phyloP scores from a whole-genome alignment of 805 yeast genomes.

The Monosporozyma aerobia region DNA sequence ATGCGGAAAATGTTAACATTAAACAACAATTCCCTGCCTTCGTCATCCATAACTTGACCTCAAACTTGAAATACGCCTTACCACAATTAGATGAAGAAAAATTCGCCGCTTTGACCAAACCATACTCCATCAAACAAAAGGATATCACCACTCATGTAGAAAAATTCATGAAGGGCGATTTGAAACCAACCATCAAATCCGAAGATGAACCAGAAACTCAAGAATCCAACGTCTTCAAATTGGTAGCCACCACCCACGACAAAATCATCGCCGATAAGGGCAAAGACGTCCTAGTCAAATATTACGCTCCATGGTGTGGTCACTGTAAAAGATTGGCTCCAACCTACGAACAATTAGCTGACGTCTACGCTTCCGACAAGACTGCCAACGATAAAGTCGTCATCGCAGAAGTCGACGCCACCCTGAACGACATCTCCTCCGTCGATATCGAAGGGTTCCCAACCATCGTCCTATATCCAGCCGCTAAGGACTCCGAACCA shows the following conservation, averaged over 20 bases:
- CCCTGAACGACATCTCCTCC: conserved; percentile 70
- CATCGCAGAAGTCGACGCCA: conserved; percentile 84
- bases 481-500: conserved; percentile 62
- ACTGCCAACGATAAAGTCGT: conserved; percentile 45
- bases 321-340: conserved; percentile 93
- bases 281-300: conserved; percentile 76
- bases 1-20: conserved; percentile 82
- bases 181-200: conserved; percentile 68
- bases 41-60: conserved; percentile 65
- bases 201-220: conserved; percentile 81
- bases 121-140: conserved; percentile 37
- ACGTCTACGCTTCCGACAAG: conserved; percentile 44
- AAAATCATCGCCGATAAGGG: conserved; percentile 45
- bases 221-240: conserved; percentile 60
- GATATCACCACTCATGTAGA: conserved; percentile 55
- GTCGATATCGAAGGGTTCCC: conserved; percentile 86
- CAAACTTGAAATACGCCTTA: conserved; percentile 70
- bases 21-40: conserved; percentile 83
- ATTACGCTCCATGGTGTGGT: conserved; percentile 98
- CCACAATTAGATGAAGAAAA: conserved; percentile 41
- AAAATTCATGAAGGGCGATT: conserved; percentile 52
- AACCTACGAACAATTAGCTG: conserved; percentile 79
- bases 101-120: conserved; percentile 16
- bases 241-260: conserved; percentile 81
- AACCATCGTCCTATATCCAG: conserved; percentile 85